Evolutionary conservation across 2,329 filamentous ascomycete species (phyloP).

Genomic region (Blumeriella jaapii): DNA sequence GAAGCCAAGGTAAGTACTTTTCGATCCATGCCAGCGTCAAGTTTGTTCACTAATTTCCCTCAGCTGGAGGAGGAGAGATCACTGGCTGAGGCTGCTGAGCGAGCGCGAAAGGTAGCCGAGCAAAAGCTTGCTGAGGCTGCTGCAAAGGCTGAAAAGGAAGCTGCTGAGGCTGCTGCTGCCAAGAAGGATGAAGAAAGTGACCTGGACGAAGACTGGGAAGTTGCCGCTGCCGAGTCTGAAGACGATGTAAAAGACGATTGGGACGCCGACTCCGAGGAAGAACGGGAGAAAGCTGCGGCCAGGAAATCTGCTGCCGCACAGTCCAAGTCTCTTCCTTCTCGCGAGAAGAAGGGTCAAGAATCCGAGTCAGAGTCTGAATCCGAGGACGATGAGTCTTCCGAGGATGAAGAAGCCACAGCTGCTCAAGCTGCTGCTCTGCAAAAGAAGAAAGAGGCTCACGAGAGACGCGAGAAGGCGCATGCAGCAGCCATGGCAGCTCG

Average conservation of each 20-base stretch:
- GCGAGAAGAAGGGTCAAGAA: slow-evolving; percentile 27
- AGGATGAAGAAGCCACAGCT: slow-evolving; percentile 68
- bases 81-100: slow-evolving; percentile 66
- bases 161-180: slow-evolving; percentile 42
- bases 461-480: slow-evolving; percentile 78
- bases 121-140: slow-evolving; percentile 50
- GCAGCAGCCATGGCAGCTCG: slow-evolving; percentile 84
- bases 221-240: slow-evolving; percentile 62
- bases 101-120: slow-evolving; percentile 57
- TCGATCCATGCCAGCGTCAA: neutral
- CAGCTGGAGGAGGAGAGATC: slow-evolving; percentile 64
- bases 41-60: slow-evolving; percentile 10
- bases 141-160: slow-evolving; percentile 47
- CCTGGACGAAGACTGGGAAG: slow-evolving; percentile 80
- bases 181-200: slow-evolving; percentile 47
- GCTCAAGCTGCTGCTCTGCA: slow-evolving; percentile 59
- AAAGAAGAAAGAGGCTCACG: slow-evolving; percentile 79
- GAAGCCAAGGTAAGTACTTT: slow-evolving; percentile 39
- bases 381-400: slow-evolving; percentile 46
- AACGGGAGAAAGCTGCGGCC: slow-evolving; percentile 34
- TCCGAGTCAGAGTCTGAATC: slow-evolving; percentile 52
- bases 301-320: slow-evolving; percentile 20
- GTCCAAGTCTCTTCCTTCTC: slow-evolving; percentile 15
- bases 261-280: slow-evolving; percentile 74
- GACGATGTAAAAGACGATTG: slow-evolving; percentile 86